Evolutionary conservation across 148 eudicot genomes (phyloP), one percentile per base, ranked within the genome.

Genomic region (Amaranthus palmeri): DNA sequence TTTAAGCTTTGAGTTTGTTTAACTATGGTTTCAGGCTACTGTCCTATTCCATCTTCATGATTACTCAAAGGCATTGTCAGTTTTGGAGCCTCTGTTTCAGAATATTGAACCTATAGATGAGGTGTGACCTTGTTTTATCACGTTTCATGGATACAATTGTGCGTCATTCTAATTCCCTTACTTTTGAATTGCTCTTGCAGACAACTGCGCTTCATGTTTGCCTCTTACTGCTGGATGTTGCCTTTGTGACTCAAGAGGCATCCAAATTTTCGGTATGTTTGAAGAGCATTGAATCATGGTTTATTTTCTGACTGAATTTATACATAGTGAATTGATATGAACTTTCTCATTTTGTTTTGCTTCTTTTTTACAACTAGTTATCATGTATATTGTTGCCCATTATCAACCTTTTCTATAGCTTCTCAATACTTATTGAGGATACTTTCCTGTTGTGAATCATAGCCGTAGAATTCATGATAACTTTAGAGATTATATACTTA

Each of bases 71-170:
- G 86, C 97, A 46, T 84, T 79, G 63, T 85, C 90, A 15, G 81
- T 88, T 78, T 77, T 95, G 86, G 90, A 86, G 41, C 73, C 88
- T 47, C 73, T 95, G 63, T 91, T 83, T 88, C 93, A 87, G 77
- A 89, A 86, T 77, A 86, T 95, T 78, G 93, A 82, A 81, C 96
- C 96, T n/a, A 85, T 91, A 74, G 91, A 90, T 68, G 96, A 95
- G 97, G 99, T 95, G 82, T 13, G 67, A 7, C 69, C 63, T 10
- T 63, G 44, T 73, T 11, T 72, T 54, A 10, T 44, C 11, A 3
- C 14, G 65, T 44, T 15, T 70, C 52, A 13, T 15, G 25, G 43
- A 67, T 54, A 25, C n/a, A 53, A 4, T 3, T 73, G 8, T 47
- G 4, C 9, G 49, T 40, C 46, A 43, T 61, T 50, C 78, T 14